Base-by-base conservation (phyloP, 2,329 filamentous ascomycete species). In the Aspergillus alliaceus region DNA sequence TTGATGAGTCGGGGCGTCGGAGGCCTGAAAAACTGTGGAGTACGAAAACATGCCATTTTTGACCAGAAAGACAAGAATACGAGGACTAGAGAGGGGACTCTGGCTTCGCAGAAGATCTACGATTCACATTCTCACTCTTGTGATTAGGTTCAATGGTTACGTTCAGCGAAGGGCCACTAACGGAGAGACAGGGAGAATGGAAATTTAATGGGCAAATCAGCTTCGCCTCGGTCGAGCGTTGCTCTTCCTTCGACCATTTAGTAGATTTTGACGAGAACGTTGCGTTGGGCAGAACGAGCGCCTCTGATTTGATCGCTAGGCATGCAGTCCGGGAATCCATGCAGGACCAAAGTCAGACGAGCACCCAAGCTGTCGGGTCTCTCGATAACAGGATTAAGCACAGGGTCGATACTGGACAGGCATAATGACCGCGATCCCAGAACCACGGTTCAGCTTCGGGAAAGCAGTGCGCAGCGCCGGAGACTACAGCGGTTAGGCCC, bases 391-490 rank as follows among this genome's bases (percentile, higher is more conserved):
- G 31, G 54, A 50, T 40, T 39, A 35, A 50, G 49, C 24, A 59
- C 56, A 51, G 35, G 42, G 46, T 37, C 34, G 27, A n/a, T n/a
- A n/a, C n/a, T n/a, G n/a, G n/a, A 32, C 48, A 53, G 48, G 47
- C 40, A 59, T 54, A 54, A 66, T 65, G 63, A 52, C 57, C 62
- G 51, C 53, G 57, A 70, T 64, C 69, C 71, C 71, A 71, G 68
- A 65, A 64, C 70, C 69, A 71, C 67, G 71, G 71, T 73, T 73
- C 71, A 64, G 39, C 18, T 49, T 62, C 65, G 66, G 67, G 66
- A 69, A 66, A 63, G 61, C 47, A 60, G 52, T 48, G 29, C 44
- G 29, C 44, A 48, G 62, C 57, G 48, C 56, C 59, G 59, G 56
- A 54, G 49, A 56, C 54, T 57, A 49, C 59, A 51, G 59, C 66